phyloP scores from a whole-genome alignment of 1,284 basidiomycete species.

The Apiotrichum sp. region DNA sequence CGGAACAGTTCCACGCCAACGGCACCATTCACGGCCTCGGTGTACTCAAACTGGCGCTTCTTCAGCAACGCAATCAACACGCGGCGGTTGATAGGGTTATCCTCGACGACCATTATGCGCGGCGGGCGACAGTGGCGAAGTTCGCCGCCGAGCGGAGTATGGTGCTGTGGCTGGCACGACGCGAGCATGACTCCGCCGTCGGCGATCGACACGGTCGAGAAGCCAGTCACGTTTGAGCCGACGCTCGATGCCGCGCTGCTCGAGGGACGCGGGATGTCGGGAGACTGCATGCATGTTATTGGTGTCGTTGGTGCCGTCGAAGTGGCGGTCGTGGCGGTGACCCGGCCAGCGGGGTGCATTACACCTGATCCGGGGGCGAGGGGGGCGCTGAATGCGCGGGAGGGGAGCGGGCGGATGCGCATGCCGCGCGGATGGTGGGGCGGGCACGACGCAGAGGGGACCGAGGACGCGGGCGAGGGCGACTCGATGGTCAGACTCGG shows the following conservation, averaged over 20 bases:
- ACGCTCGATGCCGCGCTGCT: not conserved
- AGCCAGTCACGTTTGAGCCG: not conserved
- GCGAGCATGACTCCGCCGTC: slow-evolving; percentile 51
- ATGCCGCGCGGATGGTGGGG: no score
- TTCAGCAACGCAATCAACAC: slow-evolving; percentile 69
- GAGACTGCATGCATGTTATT: not conserved
- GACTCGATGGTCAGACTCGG: slow-evolving; percentile 53
- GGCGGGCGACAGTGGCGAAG: slow-evolving; percentile 16
- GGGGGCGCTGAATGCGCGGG: not conserved
- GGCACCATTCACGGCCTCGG: slow-evolving; percentile 53
- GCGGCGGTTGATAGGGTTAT: slow-evolving; percentile 57
- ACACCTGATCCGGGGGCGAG: not conserved
- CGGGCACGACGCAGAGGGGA: not conserved
- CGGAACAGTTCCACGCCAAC: slow-evolving; percentile 10
- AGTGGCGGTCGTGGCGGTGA: no score
- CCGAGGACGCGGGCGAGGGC: not conserved
- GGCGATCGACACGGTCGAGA: slow-evolving; percentile 47
- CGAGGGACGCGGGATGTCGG: not conserved
- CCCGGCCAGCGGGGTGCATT: no score
- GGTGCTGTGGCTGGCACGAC: not conserved
- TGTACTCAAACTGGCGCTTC: slow-evolving; percentile 64
- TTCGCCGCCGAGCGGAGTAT: not conserved
- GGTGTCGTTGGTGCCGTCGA: not conserved
- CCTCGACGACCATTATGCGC: slow-evolving; percentile 72
- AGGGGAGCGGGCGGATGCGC: not conserved